A percentile compares a stretch with the other conserved stretches of the same genome.
phyloP scores from a whole-genome alignment of 257 asterid species.

The Jaltomata sinuosa region DNA sequence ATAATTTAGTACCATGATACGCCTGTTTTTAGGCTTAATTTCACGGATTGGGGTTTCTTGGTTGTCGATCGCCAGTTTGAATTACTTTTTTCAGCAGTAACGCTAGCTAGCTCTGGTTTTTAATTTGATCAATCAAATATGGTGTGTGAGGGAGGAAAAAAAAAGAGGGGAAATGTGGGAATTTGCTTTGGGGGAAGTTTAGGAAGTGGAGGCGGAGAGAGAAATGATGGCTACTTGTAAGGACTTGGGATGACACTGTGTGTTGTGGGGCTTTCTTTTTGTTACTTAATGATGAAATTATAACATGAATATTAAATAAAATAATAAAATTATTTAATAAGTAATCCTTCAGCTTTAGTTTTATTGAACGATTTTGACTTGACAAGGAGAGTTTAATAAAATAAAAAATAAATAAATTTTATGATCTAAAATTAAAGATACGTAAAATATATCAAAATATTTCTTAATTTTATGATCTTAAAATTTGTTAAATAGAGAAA shows the following conservation, averaged over 20 bases:
- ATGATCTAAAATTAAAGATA: no score
- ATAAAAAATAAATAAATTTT: no score
- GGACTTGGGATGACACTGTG: not conserved
- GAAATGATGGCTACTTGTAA: constrained; percentile 18
- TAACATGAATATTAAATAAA: not conserved
- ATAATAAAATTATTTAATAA: no score
- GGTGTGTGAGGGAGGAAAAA: not conserved
- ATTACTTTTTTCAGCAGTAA: constrained; percentile 14
- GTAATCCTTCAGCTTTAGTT: no score
- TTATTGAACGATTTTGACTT: no score
- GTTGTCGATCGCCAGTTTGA: constrained; percentile 81
- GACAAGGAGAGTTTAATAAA: no score
- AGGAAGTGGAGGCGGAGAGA: constrained; percentile 36
- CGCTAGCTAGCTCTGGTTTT: not conserved
- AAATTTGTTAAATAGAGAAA: no score
- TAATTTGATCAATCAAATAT: not conserved
- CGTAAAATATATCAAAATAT: no score
- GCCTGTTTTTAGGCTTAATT: constrained; percentile 61
- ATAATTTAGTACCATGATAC: constrained; percentile 49
- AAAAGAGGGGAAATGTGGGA: not conserved
- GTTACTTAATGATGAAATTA: not conserved
- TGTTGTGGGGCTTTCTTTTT: not conserved
- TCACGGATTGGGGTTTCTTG: constrained; percentile 50
- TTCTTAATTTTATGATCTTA: no score
- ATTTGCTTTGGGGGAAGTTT: constrained; percentile 1